These are phyloP conservation scores for Exserohilum turcica DNA, from an alignment of 2,329 filamentous ascomycete genomes.

Conservation along the genomic window DNA sequence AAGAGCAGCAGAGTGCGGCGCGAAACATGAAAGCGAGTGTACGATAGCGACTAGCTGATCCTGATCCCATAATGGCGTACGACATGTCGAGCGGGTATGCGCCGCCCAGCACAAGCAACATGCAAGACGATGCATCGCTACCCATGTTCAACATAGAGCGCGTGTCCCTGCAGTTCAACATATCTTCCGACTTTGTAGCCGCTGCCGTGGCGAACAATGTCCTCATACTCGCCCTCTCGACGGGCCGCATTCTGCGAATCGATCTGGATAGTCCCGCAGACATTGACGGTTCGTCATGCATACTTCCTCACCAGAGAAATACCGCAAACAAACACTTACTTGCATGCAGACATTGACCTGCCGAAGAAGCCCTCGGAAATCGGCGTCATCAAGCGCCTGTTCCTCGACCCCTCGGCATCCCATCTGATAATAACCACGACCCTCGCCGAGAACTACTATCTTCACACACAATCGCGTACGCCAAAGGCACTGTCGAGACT, in stretches of 20 bases:
- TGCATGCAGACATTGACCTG: constrained; percentile 81
- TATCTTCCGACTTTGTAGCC: constrained; percentile 93
- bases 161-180: constrained; percentile 91
- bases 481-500: constrained; percentile 81
- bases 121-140: constrained; percentile 65
- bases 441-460: constrained; percentile 94
- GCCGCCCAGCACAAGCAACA: constrained; percentile 67
- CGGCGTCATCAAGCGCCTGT: constrained; percentile 92
- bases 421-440: constrained; percentile 92
- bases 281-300: constrained; percentile 67
- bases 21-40: constrained; percentile 20
- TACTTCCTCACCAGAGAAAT: neutral
- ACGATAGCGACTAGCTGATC: constrained; percentile 17
- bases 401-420: constrained; percentile 94
- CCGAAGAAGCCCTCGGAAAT: constrained; percentile 91
- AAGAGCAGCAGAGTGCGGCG: constrained; percentile 14
- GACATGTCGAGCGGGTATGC: constrained; percentile 74
- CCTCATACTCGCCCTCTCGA: constrained; percentile 87
- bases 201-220: constrained; percentile 98
- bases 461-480: constrained; percentile 91
- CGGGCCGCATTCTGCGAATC: constrained; percentile 89
- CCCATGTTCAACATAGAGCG: constrained; percentile 95
- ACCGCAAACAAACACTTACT: constrained; percentile 15
- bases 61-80: constrained; percentile 65
- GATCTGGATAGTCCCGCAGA: constrained; percentile 92